Evolutionary conservation across 1,284 basidiomycete genomes (phyloP).

Genomic region (Naganishia sp.): DNA sequence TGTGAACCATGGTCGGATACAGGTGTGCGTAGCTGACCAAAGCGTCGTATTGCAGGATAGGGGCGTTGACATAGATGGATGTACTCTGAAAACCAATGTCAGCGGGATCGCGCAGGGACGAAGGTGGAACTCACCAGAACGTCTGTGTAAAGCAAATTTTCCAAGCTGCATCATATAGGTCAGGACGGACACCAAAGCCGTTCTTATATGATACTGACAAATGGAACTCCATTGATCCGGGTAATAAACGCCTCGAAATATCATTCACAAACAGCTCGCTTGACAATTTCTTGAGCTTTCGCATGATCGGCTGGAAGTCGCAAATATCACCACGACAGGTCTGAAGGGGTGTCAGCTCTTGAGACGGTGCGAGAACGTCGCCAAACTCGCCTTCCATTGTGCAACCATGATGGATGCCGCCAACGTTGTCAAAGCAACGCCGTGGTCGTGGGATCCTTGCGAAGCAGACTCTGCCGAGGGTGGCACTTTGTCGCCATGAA

Average conservation of each 20-base stretch:
- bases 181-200: not conserved
- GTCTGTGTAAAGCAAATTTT: slow-evolving; percentile 45
- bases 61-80: slow-evolving; percentile 37
- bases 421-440: slow-evolving; percentile 38
- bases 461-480: too few relatives aligned
- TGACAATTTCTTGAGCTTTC: slow-evolving; percentile 35
- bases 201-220: slow-evolving; percentile 38
- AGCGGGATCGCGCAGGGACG: not conserved
- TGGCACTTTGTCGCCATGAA: too few relatives aligned
- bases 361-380: not conserved
- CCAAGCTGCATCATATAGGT: slow-evolving; percentile 37
- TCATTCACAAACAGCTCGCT: slow-evolving; percentile 34
- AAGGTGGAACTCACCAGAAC: slow-evolving; percentile 36
- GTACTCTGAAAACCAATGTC: slow-evolving; percentile 35
- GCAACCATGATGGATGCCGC: slow-evolving; percentile 44
- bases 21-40: slow-evolving; percentile 31
- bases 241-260: slow-evolving; percentile 15
- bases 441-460: too few relatives aligned
- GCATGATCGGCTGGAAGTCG: slow-evolving; percentile 40
- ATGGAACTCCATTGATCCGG: slow-evolving; percentile 38
- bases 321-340: slow-evolving; percentile 47
- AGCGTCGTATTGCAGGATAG: slow-evolving; percentile 36
- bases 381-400: slow-evolving; percentile 43
- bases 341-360: slow-evolving; percentile 30
- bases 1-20: slow-evolving; percentile 35